Evolutionary conservation across 2,329 filamentous ascomycete genomes (phyloP), one percentile per base, ranked within the genome.

Genomic region (Alternaria angustiovoidea): DNA sequence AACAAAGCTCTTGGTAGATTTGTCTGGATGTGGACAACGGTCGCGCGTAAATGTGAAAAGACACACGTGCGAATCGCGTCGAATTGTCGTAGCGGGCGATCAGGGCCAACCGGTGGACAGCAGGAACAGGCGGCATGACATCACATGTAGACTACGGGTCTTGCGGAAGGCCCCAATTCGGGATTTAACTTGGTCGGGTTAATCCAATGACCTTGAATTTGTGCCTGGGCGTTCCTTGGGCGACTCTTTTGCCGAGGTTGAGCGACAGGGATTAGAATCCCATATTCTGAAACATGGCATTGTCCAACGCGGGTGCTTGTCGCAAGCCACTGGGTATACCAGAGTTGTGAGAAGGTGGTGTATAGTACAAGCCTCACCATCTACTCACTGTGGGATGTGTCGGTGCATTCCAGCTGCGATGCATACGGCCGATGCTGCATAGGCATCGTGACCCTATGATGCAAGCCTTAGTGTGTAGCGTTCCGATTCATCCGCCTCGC

Each of bases 111-210:
- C 30, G 18, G 46, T 48, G 30, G 46, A 48, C 46, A 54, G 28
- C 53, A 56, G 47, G 53, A 36, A 52, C 53, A 41, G 42, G 47
- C 57, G 47, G 57, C 46, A 60, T 60, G 57, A 60, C 53, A 57
- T 60, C 57, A 60, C 12, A 9, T 7, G 11, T 8, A 46, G 18
- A 12, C 36, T 30, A 34, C 48, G 47, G 53, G 28, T 34, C 26
- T 42, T 36, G 18, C 49, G 16, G 18, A 38, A 43, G 36, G 56
- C 43, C 22, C 36, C 28, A 28, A 26, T 11, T 34, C 47, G 57
- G 47, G 28, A 57, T 26, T 30, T 56, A 57, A 51, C 46, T 18
- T n/a, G 14, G 32, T 51, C 14, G 11, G 53, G 46, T 32, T 39
- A 28, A 36, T 28, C 47, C n/a, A 26, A 30, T 16, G 18, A 42